Base-by-base conservation (phyloP, 495 filamentous ascomycete species). In the Annulohypoxylon bovei region DNA sequence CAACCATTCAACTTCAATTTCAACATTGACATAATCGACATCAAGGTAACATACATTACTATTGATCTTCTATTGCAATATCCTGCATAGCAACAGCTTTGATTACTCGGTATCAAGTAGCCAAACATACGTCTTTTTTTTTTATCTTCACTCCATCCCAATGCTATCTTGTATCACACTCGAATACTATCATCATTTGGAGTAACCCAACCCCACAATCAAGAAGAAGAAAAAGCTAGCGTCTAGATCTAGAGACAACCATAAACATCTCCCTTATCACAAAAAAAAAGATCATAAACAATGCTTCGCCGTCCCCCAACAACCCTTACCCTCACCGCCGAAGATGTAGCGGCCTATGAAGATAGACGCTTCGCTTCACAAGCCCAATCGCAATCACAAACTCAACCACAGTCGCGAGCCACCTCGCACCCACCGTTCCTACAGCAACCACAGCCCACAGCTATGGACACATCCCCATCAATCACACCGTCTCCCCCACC, bases 301-400 rank as follows among this genome's bases (percentile, higher is more conserved):
- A 96, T 96, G 93, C 89, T 96, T 62, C 92, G 93, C 73, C 89
- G 92, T 35, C 89, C 91, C 50, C 90, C 92, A 1, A 96, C 93
- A 4, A 84, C 88, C 27, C 91, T 96, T 67, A 85, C 87, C 56
- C 84, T 96, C 37, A 95, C 92, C 0, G 82, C 89, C 8, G 92
- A 95, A 79, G 93, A 96, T 75, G 78, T 95, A 39, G 85, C 89
- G 25, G 83, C 87, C 44, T 94, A 93, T 78, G 92, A 94, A 80
- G 91, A 95, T 71, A 73, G 80, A 4, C 75, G 81, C 23, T 77
- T 66, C 46, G 63, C 65, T 49, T 75, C 67, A 35, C 70, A 75
- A 30, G 42, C 66, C 25, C 72, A 76, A 16, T 56, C 67, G 3
- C 70, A 73, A 71, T 32, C 70, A 40, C 67, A 53, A 75, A 30